These are phyloP conservation scores for Bimuria novae-zelandiae DNA, from an alignment of 2,329 filamentous ascomycete genomes.

Conservation along the genomic window DNA sequence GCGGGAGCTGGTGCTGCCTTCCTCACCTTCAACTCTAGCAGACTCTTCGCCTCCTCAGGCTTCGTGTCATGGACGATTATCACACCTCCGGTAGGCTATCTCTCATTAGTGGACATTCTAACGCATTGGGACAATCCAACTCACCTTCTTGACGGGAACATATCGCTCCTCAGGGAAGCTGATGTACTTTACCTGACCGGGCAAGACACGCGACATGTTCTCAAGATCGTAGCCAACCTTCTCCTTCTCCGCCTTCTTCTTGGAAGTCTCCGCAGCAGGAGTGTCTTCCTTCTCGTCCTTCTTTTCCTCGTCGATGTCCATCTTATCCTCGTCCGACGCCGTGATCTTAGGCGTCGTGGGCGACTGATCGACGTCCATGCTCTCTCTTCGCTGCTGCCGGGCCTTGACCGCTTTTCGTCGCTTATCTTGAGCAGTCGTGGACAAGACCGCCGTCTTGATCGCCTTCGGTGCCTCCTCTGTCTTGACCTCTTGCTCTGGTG, in stretches of 20 bases:
- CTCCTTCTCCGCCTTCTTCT: slow-evolving; percentile 94
- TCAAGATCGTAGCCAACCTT: slow-evolving; percentile 95
- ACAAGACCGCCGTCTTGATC: slow-evolving; percentile 93
- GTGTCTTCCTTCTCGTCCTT: slow-evolving; percentile 58
- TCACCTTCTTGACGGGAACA: slow-evolving; percentile 88
- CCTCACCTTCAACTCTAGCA: slow-evolving; percentile 91
- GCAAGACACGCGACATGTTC: slow-evolving; percentile 95
- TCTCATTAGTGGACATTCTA: slow-evolving; percentile 24
- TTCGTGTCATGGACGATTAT: slow-evolving; percentile 86
- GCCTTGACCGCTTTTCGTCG: slow-evolving; percentile 94
- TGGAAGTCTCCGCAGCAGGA: slow-evolving; percentile 61
- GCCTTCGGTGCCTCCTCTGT: slow-evolving; percentile 89
- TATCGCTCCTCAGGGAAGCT: slow-evolving; percentile 90
- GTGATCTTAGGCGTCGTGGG: slow-evolving; percentile 73
- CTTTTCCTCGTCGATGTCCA: slow-evolving; percentile 69
- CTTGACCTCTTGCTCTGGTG: slow-evolving; percentile 95
- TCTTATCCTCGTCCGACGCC: slow-evolving; percentile 72
- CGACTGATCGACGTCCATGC: slow-evolving; percentile 89
- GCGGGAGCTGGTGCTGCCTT: slow-evolving; percentile 61
- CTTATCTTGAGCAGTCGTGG: slow-evolving; percentile 96
- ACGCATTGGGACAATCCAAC: slow-evolving; percentile 14
- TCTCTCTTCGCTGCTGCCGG: slow-evolving; percentile 83
- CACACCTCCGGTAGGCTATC: slow-evolving; percentile 86
- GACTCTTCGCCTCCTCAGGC: slow-evolving; percentile 75
- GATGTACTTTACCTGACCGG: slow-evolving; percentile 91